Base-by-base conservation (phyloP, 2,329 filamentous ascomycete genomes). In the Fonsecaea monophora region DNA sequence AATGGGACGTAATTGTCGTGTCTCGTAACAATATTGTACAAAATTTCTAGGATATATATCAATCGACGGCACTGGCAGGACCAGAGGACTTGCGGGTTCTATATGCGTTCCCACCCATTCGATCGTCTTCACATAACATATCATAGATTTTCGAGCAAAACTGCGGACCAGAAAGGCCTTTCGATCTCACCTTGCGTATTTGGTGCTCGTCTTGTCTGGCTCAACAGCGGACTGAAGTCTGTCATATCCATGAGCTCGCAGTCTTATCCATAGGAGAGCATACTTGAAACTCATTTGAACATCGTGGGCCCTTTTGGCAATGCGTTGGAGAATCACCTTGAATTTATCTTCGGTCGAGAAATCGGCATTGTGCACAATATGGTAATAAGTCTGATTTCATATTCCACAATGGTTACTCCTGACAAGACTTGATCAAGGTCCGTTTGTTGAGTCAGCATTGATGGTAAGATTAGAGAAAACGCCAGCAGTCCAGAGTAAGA, bases 281-380 rank as follows among this genome's bases (percentile, higher is more conserved):
- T 72, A 72, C 45, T 70, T 53, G 37, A 69, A 53, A 42, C 66
- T 70, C 15, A 59, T 42, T 48, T 70, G 66, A 13, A 70, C 67
- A n/a, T 70, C 60, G 18, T 67, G 45, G 10, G 50, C 53, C 13
- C 34, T 15, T 34, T 70, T 72, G 4, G 60, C 60, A 18, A n/a
- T 35, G 30, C 55, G 62, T 50, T 70, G 63, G 6, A 56, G 34
- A 40, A 37, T 57, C 53, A 68, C 21, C 1, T 40, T 48, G 13
- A 70, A 56, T 18, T 66, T 64, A 9, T 67, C 55, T 37, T 37
- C 53, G 18, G 34, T 54, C 10, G 40, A 56, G 4, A 59, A 25
- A 21, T 40, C 35, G 7, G 6, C 10, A 5, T 21, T 34, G 15
- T 50, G 25, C 4, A 45, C 50, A 15, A 69, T 64, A 2, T 63